Evolutionary conservation across 176 grass and related monocot species (phyloP), one percentile per base, ranked within the genome.

Genomic region (Themeda triandra): DNA sequence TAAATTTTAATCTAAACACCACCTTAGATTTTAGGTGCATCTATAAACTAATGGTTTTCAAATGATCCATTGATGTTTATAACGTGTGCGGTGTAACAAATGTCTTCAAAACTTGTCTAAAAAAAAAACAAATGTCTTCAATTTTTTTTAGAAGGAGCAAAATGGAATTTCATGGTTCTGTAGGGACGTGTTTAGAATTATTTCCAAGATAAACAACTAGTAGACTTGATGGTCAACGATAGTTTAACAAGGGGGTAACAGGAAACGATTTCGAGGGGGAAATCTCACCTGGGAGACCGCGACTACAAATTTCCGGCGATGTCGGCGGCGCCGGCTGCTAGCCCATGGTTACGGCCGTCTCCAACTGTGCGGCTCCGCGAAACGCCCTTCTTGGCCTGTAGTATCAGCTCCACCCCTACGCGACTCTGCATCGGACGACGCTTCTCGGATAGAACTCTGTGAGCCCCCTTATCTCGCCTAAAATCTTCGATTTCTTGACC

Each of bases 401-500:
- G 9, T 48, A 35, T 24, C 76, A 85, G 44, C 77, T 21, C 48
- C 70, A 9, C n/a, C 36, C n/a, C 76, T 14, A 9, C 23, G 37
- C 76, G 69, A 13, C 48, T 89, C 76, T 75, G 37, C 77, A 75
- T 85, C 82, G 37, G 87, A 75, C 62, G 28, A 60, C 37, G 46
- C 62, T 18, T 49, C 51, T 63, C 48, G 35, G 62, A 75, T n/a
- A 80, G 62, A 85, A 49, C 48, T 62, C 46, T 85, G 87, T 89
- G 82, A 89, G 87, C 23, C 29, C 87, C 75, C 69, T 72, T 68
- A 56, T 80, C 69, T 75, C 53, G 28, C 21, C 11, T 75, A 19
- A 58, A 80, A 54, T 69, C n/a, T 36, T 29, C 15, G 24, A 71
- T 74, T 59, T 67, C 60, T 25, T 54, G 56, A 17, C 66, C 23